These are phyloP conservation scores for Penicillium sp. DNA, from an alignment of 2,329 filamentous ascomycete genomes.

Conservation along the genomic window DNA sequence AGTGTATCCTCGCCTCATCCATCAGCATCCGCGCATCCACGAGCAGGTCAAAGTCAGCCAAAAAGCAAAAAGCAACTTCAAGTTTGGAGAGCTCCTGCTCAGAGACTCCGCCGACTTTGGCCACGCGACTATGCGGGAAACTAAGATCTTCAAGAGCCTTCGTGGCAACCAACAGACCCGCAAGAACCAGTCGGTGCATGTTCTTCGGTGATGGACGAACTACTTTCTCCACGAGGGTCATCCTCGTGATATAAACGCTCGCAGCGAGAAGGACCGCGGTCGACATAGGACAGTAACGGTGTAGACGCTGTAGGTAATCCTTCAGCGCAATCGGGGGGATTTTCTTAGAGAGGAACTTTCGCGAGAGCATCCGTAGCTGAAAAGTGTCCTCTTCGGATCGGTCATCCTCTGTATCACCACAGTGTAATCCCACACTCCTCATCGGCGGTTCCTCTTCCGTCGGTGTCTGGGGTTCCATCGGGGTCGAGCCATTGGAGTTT, in stretches of 20 bases:
- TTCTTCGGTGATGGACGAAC: slow-evolving; percentile 84
- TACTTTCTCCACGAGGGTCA: slow-evolving; percentile 77
- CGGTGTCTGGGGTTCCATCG: slow-evolving; percentile 36
- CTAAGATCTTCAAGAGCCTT: slow-evolving; percentile 93
- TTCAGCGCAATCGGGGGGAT: slow-evolving; percentile 81
- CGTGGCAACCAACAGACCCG: slow-evolving; percentile 84
- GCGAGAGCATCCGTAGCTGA: slow-evolving; percentile 83
- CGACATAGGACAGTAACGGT: slow-evolving; percentile 91
- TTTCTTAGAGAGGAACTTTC: slow-evolving; percentile 91
- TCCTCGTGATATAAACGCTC: slow-evolving; percentile 82
- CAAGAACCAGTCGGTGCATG: slow-evolving; percentile 83
- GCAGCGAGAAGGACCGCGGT: slow-evolving; percentile 92
- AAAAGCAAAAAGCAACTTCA: slow-evolving; percentile 87
- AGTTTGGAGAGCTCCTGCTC: slow-evolving; percentile 79
- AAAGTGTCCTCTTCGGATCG: slow-evolving; percentile 74
- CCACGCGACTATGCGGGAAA: slow-evolving; percentile 82
- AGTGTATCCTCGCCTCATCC: slow-evolving; percentile 46
- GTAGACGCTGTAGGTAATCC: slow-evolving; percentile 84
- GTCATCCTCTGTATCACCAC: slow-evolving; percentile 51
- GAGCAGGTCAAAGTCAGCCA: slow-evolving; percentile 81
- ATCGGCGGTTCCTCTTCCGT: slow-evolving; percentile 30
- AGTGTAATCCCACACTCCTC: slow-evolving; percentile 44
- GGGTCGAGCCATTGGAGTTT: slow-evolving; percentile 56
- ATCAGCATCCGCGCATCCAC: slow-evolving; percentile 65
- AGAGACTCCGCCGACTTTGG: slow-evolving; percentile 86